phyloP scores from a whole-genome alignment of 257 asterid species.

The Solanum sparsipilum region DNA sequence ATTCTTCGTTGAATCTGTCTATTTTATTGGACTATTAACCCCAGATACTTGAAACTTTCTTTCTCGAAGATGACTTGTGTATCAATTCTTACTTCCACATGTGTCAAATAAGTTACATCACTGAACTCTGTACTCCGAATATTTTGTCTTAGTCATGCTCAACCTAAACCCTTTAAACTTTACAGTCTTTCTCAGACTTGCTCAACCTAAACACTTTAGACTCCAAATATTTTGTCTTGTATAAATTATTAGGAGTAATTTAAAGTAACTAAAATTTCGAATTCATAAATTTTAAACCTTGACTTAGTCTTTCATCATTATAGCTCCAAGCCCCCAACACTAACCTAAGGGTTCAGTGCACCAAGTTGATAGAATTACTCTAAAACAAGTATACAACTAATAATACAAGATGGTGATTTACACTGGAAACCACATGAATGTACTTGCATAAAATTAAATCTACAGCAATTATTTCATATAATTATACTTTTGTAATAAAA shows the following conservation, averaged over 20 bases:
- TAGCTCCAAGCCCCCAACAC: background rate
- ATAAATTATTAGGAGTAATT: background rate
- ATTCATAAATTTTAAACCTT: background rate
- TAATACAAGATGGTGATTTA: background rate
- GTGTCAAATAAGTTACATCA: background rate
- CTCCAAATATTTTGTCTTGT: accelerated
- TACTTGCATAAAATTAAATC: background rate
- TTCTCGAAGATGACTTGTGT: background rate
- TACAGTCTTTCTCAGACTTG: accelerated
- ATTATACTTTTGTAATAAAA: background rate
- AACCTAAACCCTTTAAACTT: background rate
- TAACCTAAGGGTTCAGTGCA: background rate
- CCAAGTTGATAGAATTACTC: background rate
- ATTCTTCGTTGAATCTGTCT: accelerated
- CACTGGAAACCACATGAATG: background rate
- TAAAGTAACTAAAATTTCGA: background rate
- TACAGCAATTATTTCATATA: background rate
- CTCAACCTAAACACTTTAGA: background rate
- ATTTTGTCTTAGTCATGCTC: background rate
- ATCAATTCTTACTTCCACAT: background rate
- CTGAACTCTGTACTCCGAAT: background rate
- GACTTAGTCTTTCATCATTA: background rate
- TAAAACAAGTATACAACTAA: background rate
- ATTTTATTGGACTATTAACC: background rate
- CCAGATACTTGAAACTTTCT: background rate